Evolutionary conservation across 1,284 basidiomycete genomes (phyloP), one percentile per base, ranked within the genome.

Genomic region (Austroboletus novae-zelandiae): DNA sequence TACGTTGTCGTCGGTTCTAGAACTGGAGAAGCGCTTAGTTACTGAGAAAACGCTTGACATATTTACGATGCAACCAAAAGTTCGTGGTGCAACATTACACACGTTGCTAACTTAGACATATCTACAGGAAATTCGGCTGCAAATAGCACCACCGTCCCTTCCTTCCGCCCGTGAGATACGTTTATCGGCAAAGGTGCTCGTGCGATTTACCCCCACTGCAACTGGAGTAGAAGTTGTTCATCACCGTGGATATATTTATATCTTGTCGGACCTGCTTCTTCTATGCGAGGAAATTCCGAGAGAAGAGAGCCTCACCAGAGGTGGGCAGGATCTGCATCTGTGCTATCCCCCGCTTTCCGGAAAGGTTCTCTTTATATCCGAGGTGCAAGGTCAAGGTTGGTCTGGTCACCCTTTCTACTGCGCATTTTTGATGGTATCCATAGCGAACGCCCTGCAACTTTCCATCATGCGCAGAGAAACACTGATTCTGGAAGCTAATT

Each of bases 11-110:
- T 78, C 89, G 4, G 71, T 92, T 34, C 69, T 79, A 20, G 89
- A 94, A 60, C 79, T 99, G 20, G 96, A 99, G 67, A 74, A 79
- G 31, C 79, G 90, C 29, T 78, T 99, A 40, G 81, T 87, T 47
- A 87, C 92, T 0, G 81, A 88, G 41, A 77, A 81, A 29, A 92
- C 91, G 5, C 72, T 98, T 31, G 96, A 99, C 69, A 86, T 99
- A 42, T 99, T 99, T 68, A 91, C 92, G 1, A 96, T 99, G 94
- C 81, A 84, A 60, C 89, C 91, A 5, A 95, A 95, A 81, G 94
- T 91, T 59, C 52, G 75, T 47, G 37, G 42, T 31, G 9, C 35
- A 25, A 2, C 20, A 50, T 51, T 47, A 41, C 44, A 46, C 20
- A 41, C 30, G 53, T 52, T 57, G 58, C 47, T 23, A 48, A 46